Evolutionary conservation across 768 basidiomycete genomes (phyloP), one percentile per base, ranked within the genome.

Genomic region (Tremella yokohamensis): DNA sequence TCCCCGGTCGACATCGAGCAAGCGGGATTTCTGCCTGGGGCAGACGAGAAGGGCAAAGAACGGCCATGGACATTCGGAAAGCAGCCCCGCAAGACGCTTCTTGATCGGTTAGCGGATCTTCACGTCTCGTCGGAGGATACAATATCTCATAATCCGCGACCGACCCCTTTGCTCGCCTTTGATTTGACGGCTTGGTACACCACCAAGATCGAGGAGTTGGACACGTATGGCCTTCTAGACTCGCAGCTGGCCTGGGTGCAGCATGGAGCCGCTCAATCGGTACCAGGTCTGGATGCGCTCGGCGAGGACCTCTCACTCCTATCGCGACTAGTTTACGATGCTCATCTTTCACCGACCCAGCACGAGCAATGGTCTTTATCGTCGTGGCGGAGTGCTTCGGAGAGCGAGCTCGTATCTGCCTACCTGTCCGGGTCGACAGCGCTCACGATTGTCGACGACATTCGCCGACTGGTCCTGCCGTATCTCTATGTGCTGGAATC

Each of bases 401-500:
- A 89, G 3, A 72, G 81, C 3, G 79, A 83, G 7, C 82, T 90
- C 19, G 80, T 98, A 54, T 77, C 78, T 9, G 87, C 87, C 40
- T 97, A 94, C 74, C 83, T 96, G 9, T 77, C 82, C 2, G 78
- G 85, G 73, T 88, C 92, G 3, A 84, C 84, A 1, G 79, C 87
- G 2, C 79, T 82, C 1, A 83, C 83, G 16, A 69, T 98, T 18
- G 81, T 85, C 1, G 73, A 76, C 44, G 86, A 91, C 65, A 84
- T 98, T 40, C 78, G 81, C 20, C 82, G 81, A 26, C 84, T 96
- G 37, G 89, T 94, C 37, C 81, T 91, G 76, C 94, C 94, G 2
- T 99, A 96, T 74, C 83, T 98, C 0, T 93, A 87, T 65, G 90
- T 97, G 20, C 81, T 98, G 25, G 92, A 97, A 76, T 82, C 90